Evolutionary conservation across 1,284 basidiomycete genomes (phyloP), one percentile per base, ranked within the genome.

Genomic region (Cutaneotrichosporon cyanovorans): DNA sequence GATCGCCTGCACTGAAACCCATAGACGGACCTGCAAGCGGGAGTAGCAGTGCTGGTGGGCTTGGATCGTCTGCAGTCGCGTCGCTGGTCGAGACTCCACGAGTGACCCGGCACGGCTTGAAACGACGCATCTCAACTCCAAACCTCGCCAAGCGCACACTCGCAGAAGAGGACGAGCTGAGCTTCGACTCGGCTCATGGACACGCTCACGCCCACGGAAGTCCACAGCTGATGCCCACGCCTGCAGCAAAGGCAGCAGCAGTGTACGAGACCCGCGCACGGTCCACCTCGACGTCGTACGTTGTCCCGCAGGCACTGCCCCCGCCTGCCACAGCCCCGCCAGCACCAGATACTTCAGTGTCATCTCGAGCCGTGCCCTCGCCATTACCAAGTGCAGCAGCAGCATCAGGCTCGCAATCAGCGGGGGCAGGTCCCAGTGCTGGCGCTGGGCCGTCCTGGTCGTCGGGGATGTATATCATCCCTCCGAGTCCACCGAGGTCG

Each of bases 241-340:
- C n/a, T n/a, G n/a, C n/a, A n/a, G 32, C 30, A 45, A 19, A 46
- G 40, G 19, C n/a, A n/a, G 46, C 28, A 30, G 56, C 54, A 36
- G 46, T 46, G n/a, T 53, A 53, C 12, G 60, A 61, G 32, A 61
- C 55, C 11, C 46, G 67, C 23, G 67, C 63, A 12, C 58, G 67
- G 40, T 63, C 64, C 4, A 69, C 65, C 3, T 65, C 62, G 20
- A 69, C 67, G 4, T 65, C 62, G 41, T 48, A 67, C n/a, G 67
- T 64, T 39, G 50, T 57, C 4, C 66, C 61, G 1, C 56, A 58
- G 21, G 53, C 45, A 2, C 47, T 50, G 6, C 42, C 41, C 14
- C n/a, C 47, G 9, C 33, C 48, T 8, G 46, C 38, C 9, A 50
- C 48, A 20, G 39, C 44, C 11, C 45, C 52, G 9, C 49, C 9